Percentiles rank a stretch among this genome's conserved stretches.
Conservation (phyloP, 495 filamentous ascomycete genomes). For the Astrothelium macrocarpum region DNA sequence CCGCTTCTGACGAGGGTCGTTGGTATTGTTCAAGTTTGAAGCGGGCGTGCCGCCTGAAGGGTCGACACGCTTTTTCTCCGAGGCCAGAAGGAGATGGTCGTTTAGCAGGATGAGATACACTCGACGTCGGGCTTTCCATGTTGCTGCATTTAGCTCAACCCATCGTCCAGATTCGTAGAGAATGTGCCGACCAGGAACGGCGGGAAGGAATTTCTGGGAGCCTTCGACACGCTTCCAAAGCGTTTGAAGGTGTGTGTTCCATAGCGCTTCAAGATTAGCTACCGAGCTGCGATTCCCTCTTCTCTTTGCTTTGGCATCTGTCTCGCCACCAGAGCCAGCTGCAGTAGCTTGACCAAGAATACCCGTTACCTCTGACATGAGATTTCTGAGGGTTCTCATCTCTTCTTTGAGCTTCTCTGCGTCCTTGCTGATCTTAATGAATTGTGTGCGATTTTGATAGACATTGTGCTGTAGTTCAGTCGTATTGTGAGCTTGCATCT, state of each 20-base stretch:
- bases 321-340: constrained; percentile 25
- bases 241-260: constrained; percentile 77
- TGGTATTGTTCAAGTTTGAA: constrained; percentile 13
- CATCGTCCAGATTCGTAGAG: constrained; percentile 80
- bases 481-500: constrained; percentile 72
- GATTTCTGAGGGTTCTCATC: constrained; percentile 77
- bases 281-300: constrained; percentile 69
- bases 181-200: constrained; percentile 82
- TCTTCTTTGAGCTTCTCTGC: constrained; percentile 95
- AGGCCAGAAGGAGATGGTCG: constrained; percentile 85
- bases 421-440: constrained; percentile 98
- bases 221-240: constrained; percentile 95
- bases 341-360: constrained; percentile 62
- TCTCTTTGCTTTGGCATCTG: constrained; percentile 43
- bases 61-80: constrained; percentile 82
- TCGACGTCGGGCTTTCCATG: constrained; percentile 77
- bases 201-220: constrained; percentile 91
- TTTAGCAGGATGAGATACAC: constrained; percentile 89
- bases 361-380: constrained; percentile 77
- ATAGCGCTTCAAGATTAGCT: constrained; percentile 89
- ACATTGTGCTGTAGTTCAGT: constrained; percentile 91
- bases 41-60: constrained; percentile 45
- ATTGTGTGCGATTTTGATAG: constrained; percentile 94
- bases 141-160: constrained; percentile 94
- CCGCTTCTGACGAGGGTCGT: constrained; percentile 19